A percentile compares a stretch with the other conserved stretches of the same genome.
Evolutionary conservation across 441 rosid species (phyloP).

Genomic region (Populus tomentosa): DNA sequence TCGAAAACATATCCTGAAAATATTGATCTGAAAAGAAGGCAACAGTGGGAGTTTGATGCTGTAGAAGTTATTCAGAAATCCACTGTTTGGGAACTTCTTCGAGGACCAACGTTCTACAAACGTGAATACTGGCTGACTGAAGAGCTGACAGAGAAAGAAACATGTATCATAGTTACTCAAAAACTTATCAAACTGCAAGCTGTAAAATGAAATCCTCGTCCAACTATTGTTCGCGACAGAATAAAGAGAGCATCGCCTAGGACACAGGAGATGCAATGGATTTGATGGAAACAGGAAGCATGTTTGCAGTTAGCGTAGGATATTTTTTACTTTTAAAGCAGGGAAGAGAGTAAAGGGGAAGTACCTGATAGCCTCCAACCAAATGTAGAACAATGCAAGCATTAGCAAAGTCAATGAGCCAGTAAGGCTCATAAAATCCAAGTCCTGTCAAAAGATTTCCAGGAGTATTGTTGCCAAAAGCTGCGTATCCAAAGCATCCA

Average conservation of each 20-base stretch:
- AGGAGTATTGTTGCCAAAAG: slow-evolving; percentile 31
- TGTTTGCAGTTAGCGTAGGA: neutral
- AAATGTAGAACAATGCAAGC: slow-evolving; percentile 36
- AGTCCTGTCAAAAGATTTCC: slow-evolving; percentile 39
- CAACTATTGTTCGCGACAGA: no score
- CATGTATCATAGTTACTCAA: neutral
- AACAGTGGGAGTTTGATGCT: slow-evolving; percentile 30
- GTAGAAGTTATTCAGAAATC: neutral
- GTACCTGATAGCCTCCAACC: slow-evolving; percentile 38
- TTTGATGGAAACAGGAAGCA: neutral
- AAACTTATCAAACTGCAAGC: neutral
- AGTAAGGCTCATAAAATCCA: slow-evolving; percentile 30
- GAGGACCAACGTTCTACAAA: neutral
- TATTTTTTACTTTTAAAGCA: neutral
- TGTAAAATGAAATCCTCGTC: no score
- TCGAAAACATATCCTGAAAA: slow-evolving; percentile 44
- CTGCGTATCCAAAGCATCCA: slow-evolving; percentile 35
- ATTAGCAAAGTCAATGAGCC: slow-evolving; percentile 32
- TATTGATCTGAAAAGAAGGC: slow-evolving; percentile 32
- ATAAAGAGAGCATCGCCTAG: no score
- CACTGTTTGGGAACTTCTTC: neutral
- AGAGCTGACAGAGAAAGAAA: neutral
- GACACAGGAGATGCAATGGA: neutral
- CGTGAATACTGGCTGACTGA: neutral
- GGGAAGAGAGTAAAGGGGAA: neutral